A percentile compares a stretch with the other conserved stretches of the same genome.
Evolutionary conservation across 768 basidiomycete species (phyloP).

Genomic region (Phallus indusiatus): DNA sequence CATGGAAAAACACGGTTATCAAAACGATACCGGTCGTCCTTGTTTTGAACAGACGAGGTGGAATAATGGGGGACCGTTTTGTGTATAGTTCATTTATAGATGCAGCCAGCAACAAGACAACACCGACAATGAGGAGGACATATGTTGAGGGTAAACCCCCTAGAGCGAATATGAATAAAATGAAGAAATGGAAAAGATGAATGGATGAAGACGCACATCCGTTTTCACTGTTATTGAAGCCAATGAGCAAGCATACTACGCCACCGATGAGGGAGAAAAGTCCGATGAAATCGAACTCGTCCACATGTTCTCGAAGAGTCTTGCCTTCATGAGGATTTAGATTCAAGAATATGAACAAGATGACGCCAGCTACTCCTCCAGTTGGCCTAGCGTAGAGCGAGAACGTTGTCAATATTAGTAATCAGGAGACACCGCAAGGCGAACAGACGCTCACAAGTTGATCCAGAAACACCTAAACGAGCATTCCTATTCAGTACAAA

Average conservation of each 20-base stretch:
- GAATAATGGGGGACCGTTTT: constrained; percentile 27
- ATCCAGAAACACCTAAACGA: constrained; percentile 57
- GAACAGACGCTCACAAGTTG: constrained; percentile 20
- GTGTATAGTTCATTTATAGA: constrained; percentile 28
- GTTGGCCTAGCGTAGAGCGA: constrained; percentile 22
- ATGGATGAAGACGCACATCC: constrained; percentile 18
- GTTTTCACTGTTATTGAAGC: constrained; percentile 27
- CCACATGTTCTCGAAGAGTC: constrained; percentile 22
- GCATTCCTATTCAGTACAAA: not conserved
- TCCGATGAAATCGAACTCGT: constrained; percentile 33
- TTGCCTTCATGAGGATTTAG: constrained; percentile 26
- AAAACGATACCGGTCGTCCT: constrained; percentile 28
- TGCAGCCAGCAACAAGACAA: constrained; percentile 20
- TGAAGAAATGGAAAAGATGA: not conserved
- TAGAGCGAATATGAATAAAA: constrained; percentile 2
- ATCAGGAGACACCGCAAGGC: not conserved
- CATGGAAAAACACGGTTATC: constrained; percentile 26
- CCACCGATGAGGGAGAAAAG: constrained; percentile 25
- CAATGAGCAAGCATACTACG: constrained; percentile 29
- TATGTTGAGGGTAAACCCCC: constrained; percentile 26
- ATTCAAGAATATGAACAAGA: constrained; percentile 27
- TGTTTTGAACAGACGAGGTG: constrained; percentile 32
- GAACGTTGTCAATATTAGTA: not conserved
- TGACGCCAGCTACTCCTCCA: constrained; percentile 22
- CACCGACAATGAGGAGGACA: constrained; percentile 27